These are phyloP conservation scores for Paramecium primaurelia DNA, from an alignment of 73 alveolate genomes.

Conservation along the genomic window DNA sequence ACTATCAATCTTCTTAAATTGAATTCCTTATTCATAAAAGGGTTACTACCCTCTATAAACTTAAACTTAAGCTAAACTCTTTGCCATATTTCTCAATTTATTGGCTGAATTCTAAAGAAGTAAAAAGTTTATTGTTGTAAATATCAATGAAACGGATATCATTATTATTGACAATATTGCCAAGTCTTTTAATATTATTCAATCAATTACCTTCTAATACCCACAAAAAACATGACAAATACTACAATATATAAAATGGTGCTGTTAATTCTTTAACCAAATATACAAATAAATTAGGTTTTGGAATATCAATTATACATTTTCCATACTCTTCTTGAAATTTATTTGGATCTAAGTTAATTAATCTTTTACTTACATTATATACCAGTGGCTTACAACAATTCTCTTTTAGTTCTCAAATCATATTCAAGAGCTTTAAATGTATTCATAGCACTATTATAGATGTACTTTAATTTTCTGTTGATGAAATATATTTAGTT, in stretches of 20 bases:
- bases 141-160: slow-evolving; percentile 25
- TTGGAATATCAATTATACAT: slow-evolving; percentile 44
- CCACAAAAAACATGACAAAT: slow-evolving; percentile 35
- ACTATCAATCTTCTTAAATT: background rate
- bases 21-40: background rate
- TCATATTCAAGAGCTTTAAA: background rate
- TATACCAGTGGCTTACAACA: background rate
- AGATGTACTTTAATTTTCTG: background rate
- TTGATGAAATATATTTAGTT: background rate
- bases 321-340: slow-evolving; percentile 4
- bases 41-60: slow-evolving; percentile 34
- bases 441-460: background rate
- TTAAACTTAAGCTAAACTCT: background rate
- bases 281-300: slow-evolving; percentile 35
- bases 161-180: slow-evolving; percentile 22
- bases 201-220: background rate
- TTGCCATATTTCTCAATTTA: slow-evolving; percentile 49
- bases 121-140: slow-evolving; percentile 39
- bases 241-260: slow-evolving; percentile 43
- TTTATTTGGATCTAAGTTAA: background rate
- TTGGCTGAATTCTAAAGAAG: slow-evolving; percentile 6
- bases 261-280: slow-evolving; percentile 53
- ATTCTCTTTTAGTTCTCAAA: background rate
- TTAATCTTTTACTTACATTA: background rate
- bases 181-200: background rate